These are phyloP conservation scores for Fusarium bulbicola DNA, from an alignment of 2,329 filamentous ascomycete genomes.

Conservation along the genomic window DNA sequence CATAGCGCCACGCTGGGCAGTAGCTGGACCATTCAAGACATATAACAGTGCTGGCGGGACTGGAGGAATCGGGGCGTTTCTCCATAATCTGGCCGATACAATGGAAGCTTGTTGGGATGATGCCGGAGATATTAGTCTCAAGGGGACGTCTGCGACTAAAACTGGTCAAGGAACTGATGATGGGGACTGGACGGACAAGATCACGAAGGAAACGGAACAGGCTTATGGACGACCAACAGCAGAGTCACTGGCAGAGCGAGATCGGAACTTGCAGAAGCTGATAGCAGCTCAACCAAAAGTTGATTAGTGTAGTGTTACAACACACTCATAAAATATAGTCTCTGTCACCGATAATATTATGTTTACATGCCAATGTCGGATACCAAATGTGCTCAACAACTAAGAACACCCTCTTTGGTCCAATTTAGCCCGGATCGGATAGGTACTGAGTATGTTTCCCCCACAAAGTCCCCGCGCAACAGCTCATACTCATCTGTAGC, in stretches of 20 bases:
- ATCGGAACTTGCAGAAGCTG: conserved; percentile 21
- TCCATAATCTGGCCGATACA: conserved; percentile 22
- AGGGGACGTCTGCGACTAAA: not conserved
- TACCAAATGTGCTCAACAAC: not conserved
- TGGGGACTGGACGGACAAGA: conserved; percentile 19
- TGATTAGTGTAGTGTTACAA: not conserved
- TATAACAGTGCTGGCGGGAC: conserved; percentile 35
- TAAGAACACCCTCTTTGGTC: not conserved
- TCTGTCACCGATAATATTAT: not conserved
- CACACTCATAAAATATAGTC: rapidly evolving
- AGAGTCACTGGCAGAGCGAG: conserved; percentile 11
- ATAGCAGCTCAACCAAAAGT: conserved; percentile 21
- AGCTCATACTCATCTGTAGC: not conserved
- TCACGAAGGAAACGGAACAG: conserved; percentile 16
- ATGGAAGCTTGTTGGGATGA: conserved; percentile 34
- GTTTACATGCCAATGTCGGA: too few relatives aligned
- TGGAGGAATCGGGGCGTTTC: conserved; percentile 31
- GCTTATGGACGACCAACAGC: conserved; percentile 17
- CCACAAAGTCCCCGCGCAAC: not conserved
- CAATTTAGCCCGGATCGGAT: not conserved
- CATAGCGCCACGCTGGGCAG: conserved; percentile 36
- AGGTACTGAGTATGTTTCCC: not conserved
- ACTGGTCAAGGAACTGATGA: not conserved
- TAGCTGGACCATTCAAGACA: conserved; percentile 34
- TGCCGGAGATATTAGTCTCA: conserved; percentile 12